phyloP scores from a whole-genome alignment of 78 protist genomes.

The Diacronema lutheri region DNA sequence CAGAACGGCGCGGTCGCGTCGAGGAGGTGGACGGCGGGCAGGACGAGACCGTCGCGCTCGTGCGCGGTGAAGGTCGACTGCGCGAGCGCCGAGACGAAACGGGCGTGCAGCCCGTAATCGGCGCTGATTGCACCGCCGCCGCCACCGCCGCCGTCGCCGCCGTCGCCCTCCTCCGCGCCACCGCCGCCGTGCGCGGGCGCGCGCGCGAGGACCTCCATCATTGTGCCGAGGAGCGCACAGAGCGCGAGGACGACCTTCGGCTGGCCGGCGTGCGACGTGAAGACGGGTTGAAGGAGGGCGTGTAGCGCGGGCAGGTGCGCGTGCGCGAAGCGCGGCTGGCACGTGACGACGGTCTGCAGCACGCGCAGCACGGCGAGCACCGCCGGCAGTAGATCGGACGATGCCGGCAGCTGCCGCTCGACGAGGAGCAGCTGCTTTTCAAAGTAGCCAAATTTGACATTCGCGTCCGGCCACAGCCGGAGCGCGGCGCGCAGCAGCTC shows the following conservation, averaged over 20 bases:
- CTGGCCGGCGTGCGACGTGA: background rate
- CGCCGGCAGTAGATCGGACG: background rate
- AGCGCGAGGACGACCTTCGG: background rate
- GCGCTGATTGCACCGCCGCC: background rate
- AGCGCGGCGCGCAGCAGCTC: constrained; percentile 38
- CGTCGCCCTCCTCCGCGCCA: background rate
- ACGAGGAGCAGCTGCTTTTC: constrained; percentile 38
- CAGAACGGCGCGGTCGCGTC: background rate
- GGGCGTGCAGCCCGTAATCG: too few relatives aligned
- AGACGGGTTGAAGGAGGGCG: background rate
- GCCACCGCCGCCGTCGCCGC: background rate
- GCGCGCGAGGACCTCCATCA: background rate
- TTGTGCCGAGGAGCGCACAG: background rate
- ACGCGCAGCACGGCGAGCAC: background rate
- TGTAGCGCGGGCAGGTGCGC: background rate
- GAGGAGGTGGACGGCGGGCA: constrained; percentile 9
- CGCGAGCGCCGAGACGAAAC: too few relatives aligned
- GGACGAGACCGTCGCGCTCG: background rate
- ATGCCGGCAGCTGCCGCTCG: too few relatives aligned
- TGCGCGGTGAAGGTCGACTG: too few relatives aligned
- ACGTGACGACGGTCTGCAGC: background rate
- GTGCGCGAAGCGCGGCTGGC: constrained; percentile 12
- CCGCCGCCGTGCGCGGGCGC: too few relatives aligned
- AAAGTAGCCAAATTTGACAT: constrained; percentile 53
- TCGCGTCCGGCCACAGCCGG: constrained; percentile 56